These are phyloP conservation scores for Citropsis articulata DNA, from an alignment of 345 rosid genomes.

Conservation along the genomic window DNA sequence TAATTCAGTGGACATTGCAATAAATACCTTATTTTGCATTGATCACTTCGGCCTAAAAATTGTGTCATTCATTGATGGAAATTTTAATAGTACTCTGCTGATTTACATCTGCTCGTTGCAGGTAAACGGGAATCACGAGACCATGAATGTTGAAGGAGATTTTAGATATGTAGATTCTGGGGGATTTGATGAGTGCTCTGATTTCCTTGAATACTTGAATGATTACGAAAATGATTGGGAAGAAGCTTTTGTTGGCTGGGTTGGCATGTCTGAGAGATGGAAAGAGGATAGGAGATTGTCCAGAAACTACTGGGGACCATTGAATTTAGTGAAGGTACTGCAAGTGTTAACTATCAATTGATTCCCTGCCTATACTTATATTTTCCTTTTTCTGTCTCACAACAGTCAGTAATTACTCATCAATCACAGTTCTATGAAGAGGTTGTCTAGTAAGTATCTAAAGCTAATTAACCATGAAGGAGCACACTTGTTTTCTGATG, in stretches of 20 bases:
- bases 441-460: not conserved
- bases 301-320: slow-evolving; percentile 59
- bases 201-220: slow-evolving; percentile 67
- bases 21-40: not conserved
- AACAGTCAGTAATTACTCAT: not conserved
- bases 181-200: slow-evolving; percentile 73
- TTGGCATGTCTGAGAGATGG: slow-evolving; percentile 40
- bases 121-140: slow-evolving; percentile 95
- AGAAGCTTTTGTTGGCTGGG: slow-evolving; percentile 70
- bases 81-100: not conserved
- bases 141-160: slow-evolving; percentile 92
- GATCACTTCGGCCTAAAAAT: not conserved
- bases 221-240: slow-evolving; percentile 57
- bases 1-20: not conserved
- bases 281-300: slow-evolving; percentile 48
- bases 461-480: not conserved
- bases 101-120: slow-evolving; percentile 18
- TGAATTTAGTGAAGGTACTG: slow-evolving; percentile 85
- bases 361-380: not conserved
- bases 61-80: not conserved
- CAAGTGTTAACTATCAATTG: slow-evolving; percentile 7
- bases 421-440: not conserved
- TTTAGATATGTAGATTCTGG: slow-evolving; percentile 75
- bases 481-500: not conserved
- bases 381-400: not conserved